A percentile compares a stretch with the other conserved stretches of the same genome.
Evolutionary conservation across 2,329 filamentous ascomycete genomes (phyloP).

Genomic region (Torrubiella hemipterigena): DNA sequence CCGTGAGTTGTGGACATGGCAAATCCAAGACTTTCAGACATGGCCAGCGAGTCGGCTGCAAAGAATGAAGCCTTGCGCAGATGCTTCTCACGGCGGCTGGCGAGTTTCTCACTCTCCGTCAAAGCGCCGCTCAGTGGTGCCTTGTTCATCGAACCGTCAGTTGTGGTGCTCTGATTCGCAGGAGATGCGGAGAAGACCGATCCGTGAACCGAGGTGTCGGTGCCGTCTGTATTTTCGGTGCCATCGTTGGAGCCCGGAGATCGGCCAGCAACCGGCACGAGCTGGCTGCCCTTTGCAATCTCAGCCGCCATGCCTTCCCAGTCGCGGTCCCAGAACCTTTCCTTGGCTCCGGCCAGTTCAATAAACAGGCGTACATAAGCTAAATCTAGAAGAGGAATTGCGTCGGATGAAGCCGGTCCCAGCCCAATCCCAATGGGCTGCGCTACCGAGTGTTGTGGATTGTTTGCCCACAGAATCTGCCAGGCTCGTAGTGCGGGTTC

Average conservation of each 20-base stretch:
- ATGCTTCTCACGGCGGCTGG: conserved; percentile 66
- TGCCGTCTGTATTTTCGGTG: conserved; percentile 27
- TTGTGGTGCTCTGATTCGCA: conserved; percentile 34
- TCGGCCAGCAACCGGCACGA: conserved; percentile 59
- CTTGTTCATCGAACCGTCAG: conserved; percentile 23
- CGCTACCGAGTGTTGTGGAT: conserved; percentile 73
- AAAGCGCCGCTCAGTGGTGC: background rate
- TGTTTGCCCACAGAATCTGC: conserved; percentile 85
- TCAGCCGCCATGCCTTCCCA: conserved; percentile 88
- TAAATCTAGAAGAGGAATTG: conserved; percentile 80
- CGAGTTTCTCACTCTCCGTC: conserved; percentile 7
- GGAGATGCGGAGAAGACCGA: conserved; percentile 40
- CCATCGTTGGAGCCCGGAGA: conserved; percentile 40
- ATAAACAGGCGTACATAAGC: conserved; percentile 90
- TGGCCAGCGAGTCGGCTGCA: conserved; percentile 79
- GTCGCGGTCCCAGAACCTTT: conserved; percentile 87
- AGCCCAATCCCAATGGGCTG: conserved; percentile 72
- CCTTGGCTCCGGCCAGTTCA: conserved; percentile 82
- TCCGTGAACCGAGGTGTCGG: conserved; percentile 32
- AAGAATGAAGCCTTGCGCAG: conserved; percentile 92
- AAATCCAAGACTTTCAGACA: conserved; percentile 76
- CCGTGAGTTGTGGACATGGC: conserved; percentile 77
- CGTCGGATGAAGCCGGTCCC: conserved; percentile 77
- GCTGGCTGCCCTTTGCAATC: conserved; percentile 64
- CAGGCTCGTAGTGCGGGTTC: conserved; percentile 89